Evolutionary conservation across 78 protist species (phyloP), one percentile per base, ranked within the genome.

Genomic region (Dictyostelium brefeldianum): DNA sequence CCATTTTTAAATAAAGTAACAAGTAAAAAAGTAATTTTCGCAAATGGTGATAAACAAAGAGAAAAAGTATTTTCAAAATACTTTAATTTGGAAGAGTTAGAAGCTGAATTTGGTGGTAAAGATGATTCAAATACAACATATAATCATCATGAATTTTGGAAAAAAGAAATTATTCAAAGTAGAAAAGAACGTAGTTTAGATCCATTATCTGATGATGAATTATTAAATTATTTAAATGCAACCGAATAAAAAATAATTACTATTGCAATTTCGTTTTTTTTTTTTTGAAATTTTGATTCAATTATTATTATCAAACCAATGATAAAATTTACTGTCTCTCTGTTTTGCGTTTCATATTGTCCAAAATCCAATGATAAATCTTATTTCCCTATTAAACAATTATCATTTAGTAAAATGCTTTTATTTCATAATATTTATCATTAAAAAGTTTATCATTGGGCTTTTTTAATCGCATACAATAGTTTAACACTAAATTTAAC

Each of bases 1-100:
- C 95, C 95, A 2, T 69, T 90, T 9, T 46, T 90, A 79, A 81
- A 90, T 46, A 81, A 81, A 3, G 50, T 31, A 5, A 90, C 95
- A 5, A 51, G 22, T 22, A 81, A 71, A 47, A 90, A 90, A 80
- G 62, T 90, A 7, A 65, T 74, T 4, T 90, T 90, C 18, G 90
- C 75, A 47, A 74, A 56, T 47, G 93, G 93, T 64, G 83, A 74
- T 36, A 87, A 87, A 50, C 69, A 22, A 17, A 87, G 64, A 3
- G 29, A 3, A 11, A 87, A 87, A 31, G 54, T 43, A 2, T 57
- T 77, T 18, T 22, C 50, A 2, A 29, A 51, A 36, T 47, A 50
- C 31, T 87, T 87, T 64, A 67, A 74, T 11, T 48, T 54, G 4
- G 78, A 74, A 8, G 53, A 87, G 0, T 17, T 87, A 0, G 83